A percentile compares a stretch with the other conserved stretches of the same genome.
Evolutionary conservation across 139 green algal genomes (phyloP).

Genomic region (Auxenochlorella pyrenoidosa): DNA sequence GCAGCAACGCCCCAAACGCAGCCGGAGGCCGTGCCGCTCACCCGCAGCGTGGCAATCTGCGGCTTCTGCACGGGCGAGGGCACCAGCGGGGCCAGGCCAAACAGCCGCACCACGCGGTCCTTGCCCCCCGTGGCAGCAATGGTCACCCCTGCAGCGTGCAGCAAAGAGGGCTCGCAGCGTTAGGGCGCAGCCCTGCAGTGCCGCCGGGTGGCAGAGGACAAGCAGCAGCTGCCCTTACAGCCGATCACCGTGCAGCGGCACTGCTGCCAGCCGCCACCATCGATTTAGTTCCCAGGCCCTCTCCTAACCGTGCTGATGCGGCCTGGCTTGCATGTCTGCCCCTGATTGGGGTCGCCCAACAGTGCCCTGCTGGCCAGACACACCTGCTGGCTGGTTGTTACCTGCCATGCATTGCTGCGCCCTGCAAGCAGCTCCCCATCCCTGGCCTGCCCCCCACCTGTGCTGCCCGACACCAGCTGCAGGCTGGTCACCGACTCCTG

Average conservation of each 20-base stretch:
- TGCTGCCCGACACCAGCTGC: conserved; percentile 24
- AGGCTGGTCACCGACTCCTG: conserved; percentile 33
- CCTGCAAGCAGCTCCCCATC: background rate
- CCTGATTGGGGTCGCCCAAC: too few species aligned
- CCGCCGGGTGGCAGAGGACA: too few species aligned
- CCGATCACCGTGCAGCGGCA: background rate
- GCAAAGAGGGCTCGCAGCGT: background rate
- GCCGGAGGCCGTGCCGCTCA: background rate
- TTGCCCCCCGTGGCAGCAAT: conserved; percentile 34
- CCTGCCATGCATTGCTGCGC: background rate
- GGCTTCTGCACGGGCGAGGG: conserved; percentile 32
- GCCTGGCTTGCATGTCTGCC: too few species aligned
- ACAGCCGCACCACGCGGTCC: conserved; percentile 28
- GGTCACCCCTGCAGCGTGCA: conserved; percentile 5
- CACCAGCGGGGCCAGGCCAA: conserved; percentile 32
- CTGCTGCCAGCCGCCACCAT: too few species aligned
- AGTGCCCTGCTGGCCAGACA: too few species aligned
- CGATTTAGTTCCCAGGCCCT: too few species aligned
- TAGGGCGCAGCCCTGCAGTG: too few species aligned
- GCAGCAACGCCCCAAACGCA: too few species aligned
- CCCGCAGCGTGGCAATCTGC: conserved; percentile 28
- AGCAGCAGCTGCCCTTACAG: background rate
- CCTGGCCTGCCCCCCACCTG: background rate
- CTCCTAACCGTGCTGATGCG: too few species aligned
- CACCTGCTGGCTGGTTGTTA: background rate